Percentiles rank a stretch among this genome's conserved stretches.
phyloP scores from a whole-genome alignment of 306 rosid genomes.

The Trichosanthes truncata region DNA sequence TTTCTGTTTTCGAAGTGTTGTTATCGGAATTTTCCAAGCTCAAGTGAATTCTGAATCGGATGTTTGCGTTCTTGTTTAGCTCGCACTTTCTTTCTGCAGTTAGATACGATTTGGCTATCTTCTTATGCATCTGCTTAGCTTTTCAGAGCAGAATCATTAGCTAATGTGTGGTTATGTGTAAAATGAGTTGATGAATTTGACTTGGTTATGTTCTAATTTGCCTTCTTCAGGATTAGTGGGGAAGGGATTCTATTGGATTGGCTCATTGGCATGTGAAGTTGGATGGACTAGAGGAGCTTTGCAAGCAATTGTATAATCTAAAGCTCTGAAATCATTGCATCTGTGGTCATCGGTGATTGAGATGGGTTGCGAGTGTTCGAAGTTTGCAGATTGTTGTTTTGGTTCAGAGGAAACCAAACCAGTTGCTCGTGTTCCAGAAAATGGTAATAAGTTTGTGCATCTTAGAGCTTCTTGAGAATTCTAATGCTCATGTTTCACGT shows the following conservation, averaged over 20 bases:
- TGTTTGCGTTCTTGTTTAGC: background rate
- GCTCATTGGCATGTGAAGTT: conserved; percentile 1
- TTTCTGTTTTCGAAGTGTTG: background rate
- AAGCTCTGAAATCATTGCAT: background rate
- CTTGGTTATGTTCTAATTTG: background rate
- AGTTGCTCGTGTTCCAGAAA: conserved; percentile 15
- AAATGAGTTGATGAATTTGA: background rate
- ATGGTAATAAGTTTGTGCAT: conserved; percentile 33
- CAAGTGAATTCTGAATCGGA: background rate
- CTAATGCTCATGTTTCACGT: conserved; percentile 13
- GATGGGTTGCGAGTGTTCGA: conserved; percentile 9
- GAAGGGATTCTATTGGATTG: conserved; percentile 1
- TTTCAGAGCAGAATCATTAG: background rate
- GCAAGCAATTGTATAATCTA: background rate
- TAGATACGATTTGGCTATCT: background rate
- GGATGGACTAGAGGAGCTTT: conserved; percentile 11
- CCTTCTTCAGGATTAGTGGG: background rate
- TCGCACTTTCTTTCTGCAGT: background rate
- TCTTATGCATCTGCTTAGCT: background rate
- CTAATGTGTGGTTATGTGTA: background rate
- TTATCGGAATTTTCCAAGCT: background rate
- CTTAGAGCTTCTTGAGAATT: conserved; percentile 8
- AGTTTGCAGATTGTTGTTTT: conserved; percentile 5
- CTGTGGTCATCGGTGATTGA: background rate
- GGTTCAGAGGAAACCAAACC: conserved; percentile 6